phyloP scores from a whole-genome alignment of 2,329 filamentous ascomycete genomes.

The Colletotrichum spinosum region DNA sequence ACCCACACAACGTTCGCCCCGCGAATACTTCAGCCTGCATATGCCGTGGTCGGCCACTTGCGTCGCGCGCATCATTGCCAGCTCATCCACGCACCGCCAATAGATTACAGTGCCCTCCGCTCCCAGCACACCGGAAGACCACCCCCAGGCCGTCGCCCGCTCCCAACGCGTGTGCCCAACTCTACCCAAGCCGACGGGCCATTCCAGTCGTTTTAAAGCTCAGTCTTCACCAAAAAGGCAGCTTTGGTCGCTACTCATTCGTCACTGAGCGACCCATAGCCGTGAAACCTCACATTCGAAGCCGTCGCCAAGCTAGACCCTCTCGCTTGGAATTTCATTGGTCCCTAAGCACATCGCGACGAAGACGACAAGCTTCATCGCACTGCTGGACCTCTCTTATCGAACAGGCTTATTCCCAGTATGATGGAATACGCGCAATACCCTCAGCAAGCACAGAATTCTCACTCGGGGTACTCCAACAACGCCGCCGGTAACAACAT shows the following conservation, averaged over 20 bases:
- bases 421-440: slow-evolving; percentile 84
- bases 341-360: slow-evolving; percentile 41
- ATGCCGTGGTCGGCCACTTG: slow-evolving; percentile 67
- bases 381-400: slow-evolving; percentile 7
- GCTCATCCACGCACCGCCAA: slow-evolving; percentile 71
- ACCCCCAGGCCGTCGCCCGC: slow-evolving; percentile 56
- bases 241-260: slow-evolving; percentile 38
- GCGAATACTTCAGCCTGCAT: slow-evolving; percentile 68
- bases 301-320: slow-evolving; percentile 11
- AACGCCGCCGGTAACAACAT: slow-evolving; percentile 69
- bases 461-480: slow-evolving; percentile 73
- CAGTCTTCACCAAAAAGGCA: slow-evolving; percentile 43
- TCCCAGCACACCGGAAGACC: slow-evolving; percentile 58
- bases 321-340: slow-evolving; percentile 21
- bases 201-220: slow-evolving; percentile 46
- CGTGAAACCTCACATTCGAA: slow-evolving; percentile 24
- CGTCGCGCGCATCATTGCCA: slow-evolving; percentile 67
- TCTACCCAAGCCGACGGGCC: slow-evolving; percentile 52
- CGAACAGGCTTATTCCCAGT: slow-evolving; percentile 44
- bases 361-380: slow-evolving; percentile 42
- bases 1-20: slow-evolving; percentile 48
- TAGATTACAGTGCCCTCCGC: slow-evolving; percentile 62
- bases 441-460: slow-evolving; percentile 75
- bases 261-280: slow-evolving; percentile 35
- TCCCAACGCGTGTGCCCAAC: slow-evolving; percentile 59